Base-by-base conservation (phyloP, 176 grass and related monocot species). In the Cenchrus purpureus region DNA sequence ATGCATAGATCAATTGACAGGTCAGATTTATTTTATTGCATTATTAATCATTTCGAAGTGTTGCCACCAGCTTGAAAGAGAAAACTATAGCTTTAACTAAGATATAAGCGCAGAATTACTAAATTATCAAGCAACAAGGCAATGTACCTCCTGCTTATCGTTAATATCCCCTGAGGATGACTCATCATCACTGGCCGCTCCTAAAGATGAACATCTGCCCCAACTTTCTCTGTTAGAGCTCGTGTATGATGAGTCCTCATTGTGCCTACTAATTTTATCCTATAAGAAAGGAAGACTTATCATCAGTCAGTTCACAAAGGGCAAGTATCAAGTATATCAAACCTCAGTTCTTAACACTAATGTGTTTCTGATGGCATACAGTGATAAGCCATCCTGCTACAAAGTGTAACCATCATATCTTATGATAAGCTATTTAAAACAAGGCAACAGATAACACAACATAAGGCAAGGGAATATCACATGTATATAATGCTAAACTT, bases 191-290 rank as follows among this genome's bases (percentile, higher is more conserved):
- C 89, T 98, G 3, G 61, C 65, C 10, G 77, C 93, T 34, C 91
- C 97, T 74, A 95, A 85, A 87, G 97, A 95, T 73, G 97, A 98
- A 83, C 97, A 94, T 83, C 91, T 90, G 32, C 93, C 96, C 91
- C 81, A 92, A 85, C 93, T 95, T 82, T 94, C 93, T 86, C 88
- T 91, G 40, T 95, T 98, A n/a, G 93, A 98, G 65, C 93, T 95
- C 71, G 93, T 91, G 78, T 75, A 84, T 57, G 97, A 98, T 40
- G 87, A 93, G 71, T 98, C 91, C 83, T 92, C 91, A 59, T 93
- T 90, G 65, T 70, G 62, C 80, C 72, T 78, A 65, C 67, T 92
- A 15, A 29, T 78, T 85, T 98, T 87, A 83, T 90, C 91, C 93
- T 98, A 62, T 63, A 75, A 83, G 79, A 73, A 83, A 86, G 50